Base-by-base conservation (phyloP, 495 filamentous ascomycete species). In the Penicillium egyptiacum region DNA sequence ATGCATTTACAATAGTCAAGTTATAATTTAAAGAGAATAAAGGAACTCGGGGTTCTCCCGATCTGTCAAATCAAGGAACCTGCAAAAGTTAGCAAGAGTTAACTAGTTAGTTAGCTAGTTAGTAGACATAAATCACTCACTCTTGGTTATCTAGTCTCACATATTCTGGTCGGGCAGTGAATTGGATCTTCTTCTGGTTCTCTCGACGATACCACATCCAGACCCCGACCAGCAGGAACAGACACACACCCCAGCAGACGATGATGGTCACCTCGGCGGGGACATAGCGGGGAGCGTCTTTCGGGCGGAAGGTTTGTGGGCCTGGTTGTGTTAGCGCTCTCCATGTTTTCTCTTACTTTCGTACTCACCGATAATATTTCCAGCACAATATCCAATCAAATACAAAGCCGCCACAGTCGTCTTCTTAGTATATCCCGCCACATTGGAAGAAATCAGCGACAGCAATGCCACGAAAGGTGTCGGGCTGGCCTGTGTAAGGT, bases 361-460 rank as follows among this genome's bases (percentile, higher is more conserved):
- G 26, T 61, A 68, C 42, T 74, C 70, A 45, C 80, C 79, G 50
- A 80, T 78, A 31, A 79, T 72, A 50, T 69, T 69, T 16, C 66
- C 66, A 3, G 44, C 76, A 53, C 84, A 86, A 53, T 87, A 88
- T 1, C 75, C 78, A 44, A 88, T 83, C n/a, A 90, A 65, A 54
- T 86, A 88, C 53, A 90, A 69, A 0, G 84, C 85, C 1, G 85
- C 85, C 4, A 87, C 81, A 0, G 86, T 88, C 0, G 86, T 88
- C 69, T 88, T 88, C 72, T 88, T 88, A 1, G 87, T 88, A 64
- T 86, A 88, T 28, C 86, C 85, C 3, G 86, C 83, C 1, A 88
- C 79, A 56, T 89, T 88, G 26, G 78, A 81, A 0, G 78, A 78
- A 43, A 87, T 81, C 44, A 87, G 70, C 7, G 82, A 81, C 50